Conservation (phyloP, 2,329 filamentous ascomycete species). For the Alternaria ventricosa region DNA sequence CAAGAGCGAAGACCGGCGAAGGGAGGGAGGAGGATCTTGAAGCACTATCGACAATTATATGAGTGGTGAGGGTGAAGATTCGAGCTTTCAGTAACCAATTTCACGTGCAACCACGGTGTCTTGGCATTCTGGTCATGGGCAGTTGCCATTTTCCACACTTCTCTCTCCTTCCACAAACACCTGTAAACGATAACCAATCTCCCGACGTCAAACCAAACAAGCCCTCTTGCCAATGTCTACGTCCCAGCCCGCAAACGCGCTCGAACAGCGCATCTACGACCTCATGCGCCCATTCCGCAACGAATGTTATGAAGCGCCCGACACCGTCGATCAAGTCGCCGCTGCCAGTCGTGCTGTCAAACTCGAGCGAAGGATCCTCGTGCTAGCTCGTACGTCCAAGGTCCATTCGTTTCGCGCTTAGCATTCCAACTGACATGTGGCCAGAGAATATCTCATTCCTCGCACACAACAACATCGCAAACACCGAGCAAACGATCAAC, state of each 20-base stretch:
- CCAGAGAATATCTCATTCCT: neutral
- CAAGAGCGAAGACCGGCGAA: neutral
- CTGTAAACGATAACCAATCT: neutral
- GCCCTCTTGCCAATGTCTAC: neutral
- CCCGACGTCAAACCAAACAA: no score
- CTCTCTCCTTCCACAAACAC: neutral
- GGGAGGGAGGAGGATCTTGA: neutral
- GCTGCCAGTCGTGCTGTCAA: neutral
- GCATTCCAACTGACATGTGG: neutral
- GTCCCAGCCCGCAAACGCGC: conserved; percentile 3
- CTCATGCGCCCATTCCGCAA: conserved; percentile 11
- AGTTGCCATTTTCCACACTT: neutral
- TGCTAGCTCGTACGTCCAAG: neutral
- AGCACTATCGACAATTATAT: neutral
- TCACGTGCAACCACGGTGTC: neutral
- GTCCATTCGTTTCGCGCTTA: accelerated
- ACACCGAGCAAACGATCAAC: neutral
- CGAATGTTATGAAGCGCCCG: neutral
- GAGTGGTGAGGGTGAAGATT: neutral
- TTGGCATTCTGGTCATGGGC: neutral
- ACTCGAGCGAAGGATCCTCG: neutral
- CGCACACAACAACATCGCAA: neutral
- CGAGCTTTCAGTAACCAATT: neutral
- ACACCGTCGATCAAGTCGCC: neutral
- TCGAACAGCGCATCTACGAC: conserved; percentile 18